Conservation (phyloP, 257 asterid species). For the Echium plantagineum region DNA sequence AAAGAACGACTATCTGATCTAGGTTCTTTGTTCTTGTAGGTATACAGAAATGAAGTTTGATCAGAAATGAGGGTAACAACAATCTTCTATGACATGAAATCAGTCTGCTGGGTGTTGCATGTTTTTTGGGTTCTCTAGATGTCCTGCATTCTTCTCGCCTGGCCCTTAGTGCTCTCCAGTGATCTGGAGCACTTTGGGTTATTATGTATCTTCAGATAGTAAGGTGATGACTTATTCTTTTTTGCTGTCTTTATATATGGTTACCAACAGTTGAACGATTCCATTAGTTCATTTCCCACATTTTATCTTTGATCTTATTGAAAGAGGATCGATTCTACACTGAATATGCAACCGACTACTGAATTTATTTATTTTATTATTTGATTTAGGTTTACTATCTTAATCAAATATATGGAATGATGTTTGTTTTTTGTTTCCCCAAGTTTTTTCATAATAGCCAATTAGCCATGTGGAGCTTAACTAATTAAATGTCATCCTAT, state of each 20-base stretch:
- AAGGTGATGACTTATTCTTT: constrained; percentile 27
- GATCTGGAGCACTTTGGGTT: constrained; percentile 75
- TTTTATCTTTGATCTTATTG: no score
- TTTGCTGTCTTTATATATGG: no score
- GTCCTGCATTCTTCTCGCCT: constrained; percentile 53
- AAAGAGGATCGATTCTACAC: no score
- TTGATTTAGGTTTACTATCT: no score
- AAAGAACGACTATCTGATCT: neutral
- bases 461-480: neutral
- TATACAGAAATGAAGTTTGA: constrained; percentile 91
- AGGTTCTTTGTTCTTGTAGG: constrained; percentile 30
- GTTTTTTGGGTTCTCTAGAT: constrained; percentile 38
- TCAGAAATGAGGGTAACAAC: constrained; percentile 41
- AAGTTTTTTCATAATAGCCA: no score
- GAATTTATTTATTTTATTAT: no score
- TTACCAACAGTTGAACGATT: no score
- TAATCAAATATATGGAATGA: no score
- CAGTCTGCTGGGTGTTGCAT: constrained; percentile 30
- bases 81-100: constrained; percentile 21
- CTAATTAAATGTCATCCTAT: neutral
- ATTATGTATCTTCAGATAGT: constrained; percentile 44
- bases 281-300: no score
- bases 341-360: no score
- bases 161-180: constrained; percentile 55
- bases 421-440: no score